phyloP scores from a whole-genome alignment of 179 eudicot species.

The Actinidia chinensis region DNA sequence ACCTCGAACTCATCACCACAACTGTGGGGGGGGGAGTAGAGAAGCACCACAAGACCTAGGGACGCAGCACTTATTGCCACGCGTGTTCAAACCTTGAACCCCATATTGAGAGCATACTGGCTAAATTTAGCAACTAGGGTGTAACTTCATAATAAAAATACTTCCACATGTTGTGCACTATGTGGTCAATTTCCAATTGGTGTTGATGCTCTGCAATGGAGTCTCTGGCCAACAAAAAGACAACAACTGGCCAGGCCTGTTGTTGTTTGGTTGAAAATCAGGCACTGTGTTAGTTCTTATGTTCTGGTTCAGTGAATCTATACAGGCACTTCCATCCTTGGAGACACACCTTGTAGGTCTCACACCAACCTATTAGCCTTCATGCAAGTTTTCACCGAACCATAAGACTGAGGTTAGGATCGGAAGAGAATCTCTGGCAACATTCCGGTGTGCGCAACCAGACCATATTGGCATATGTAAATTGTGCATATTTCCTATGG shows the following conservation, averaged over 20 bases:
- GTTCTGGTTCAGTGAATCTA: slow-evolving; percentile 29
- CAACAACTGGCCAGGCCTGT: background rate
- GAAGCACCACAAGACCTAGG: no score
- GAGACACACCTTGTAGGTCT: slow-evolving; percentile 39
- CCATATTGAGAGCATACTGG: no score
- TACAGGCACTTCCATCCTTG: slow-evolving; percentile 46
- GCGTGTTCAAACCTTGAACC: no score
- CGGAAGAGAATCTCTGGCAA: slow-evolving; percentile 14
- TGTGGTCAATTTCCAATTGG: slow-evolving; percentile 43
- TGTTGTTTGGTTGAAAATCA: slow-evolving; percentile 7
- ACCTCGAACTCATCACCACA: no score
- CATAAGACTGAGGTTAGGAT: slow-evolving; percentile 10
- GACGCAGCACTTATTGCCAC: no score
- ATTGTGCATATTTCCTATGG: no score
- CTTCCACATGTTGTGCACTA: slow-evolving; percentile 50
- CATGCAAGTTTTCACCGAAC: slow-evolving; percentile 14
- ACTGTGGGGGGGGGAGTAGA: no score
- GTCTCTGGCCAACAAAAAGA: slow-evolving; percentile 37
- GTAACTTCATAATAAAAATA: background rate
- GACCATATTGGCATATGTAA: no score
- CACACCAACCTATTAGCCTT: slow-evolving; percentile 53
- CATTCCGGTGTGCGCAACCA: background rate
- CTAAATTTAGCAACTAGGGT: no score
- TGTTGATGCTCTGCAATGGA: slow-evolving; percentile 45
- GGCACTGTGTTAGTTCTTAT: background rate